Evolutionary conservation across 1,139 yeast genomes (phyloP).

Genomic region (Debaryomycetaceae sp.): DNA sequence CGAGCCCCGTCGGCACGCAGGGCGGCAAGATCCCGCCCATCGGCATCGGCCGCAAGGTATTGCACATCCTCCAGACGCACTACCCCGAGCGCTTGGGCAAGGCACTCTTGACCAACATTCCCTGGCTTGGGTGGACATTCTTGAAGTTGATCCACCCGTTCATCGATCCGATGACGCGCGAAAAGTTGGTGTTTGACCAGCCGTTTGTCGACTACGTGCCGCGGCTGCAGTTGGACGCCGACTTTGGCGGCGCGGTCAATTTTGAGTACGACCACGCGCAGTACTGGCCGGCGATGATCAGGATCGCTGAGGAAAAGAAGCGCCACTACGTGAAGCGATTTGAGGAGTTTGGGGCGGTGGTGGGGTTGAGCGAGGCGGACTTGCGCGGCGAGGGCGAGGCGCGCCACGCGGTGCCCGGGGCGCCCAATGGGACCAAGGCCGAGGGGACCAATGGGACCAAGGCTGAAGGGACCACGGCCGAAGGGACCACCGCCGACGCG

Average conservation of each 20-base stretch:
- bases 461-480: background rate
- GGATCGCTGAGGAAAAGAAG: constrained; percentile 34
- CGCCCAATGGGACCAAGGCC: background rate
- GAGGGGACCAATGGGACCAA: no score
- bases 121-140: constrained; percentile 46
- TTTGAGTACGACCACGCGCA: constrained; percentile 40
- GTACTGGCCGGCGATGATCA: constrained; percentile 43
- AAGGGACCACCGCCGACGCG: background rate
- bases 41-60: constrained; percentile 67
- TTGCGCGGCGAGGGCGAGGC: constrained; percentile 57
- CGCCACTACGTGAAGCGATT: constrained; percentile 34
- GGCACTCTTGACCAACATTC: constrained; percentile 44
- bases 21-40: constrained; percentile 78
- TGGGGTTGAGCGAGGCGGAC: constrained; percentile 62
- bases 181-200: constrained; percentile 45
- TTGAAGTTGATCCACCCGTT: constrained; percentile 46
- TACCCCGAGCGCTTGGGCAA: constrained; percentile 47
- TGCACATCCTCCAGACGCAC: constrained; percentile 62
- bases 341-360: constrained; percentile 33
- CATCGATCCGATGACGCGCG: constrained; percentile 47
- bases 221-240: constrained; percentile 41
- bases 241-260: constrained; percentile 39
- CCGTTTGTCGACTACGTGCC: constrained; percentile 46
- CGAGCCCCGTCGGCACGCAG: constrained; percentile 46
- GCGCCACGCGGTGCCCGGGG: constrained; percentile 17